Conservation (phyloP, 1,284 basidiomycete species). For the Ustilago vetiveriae region DNA sequence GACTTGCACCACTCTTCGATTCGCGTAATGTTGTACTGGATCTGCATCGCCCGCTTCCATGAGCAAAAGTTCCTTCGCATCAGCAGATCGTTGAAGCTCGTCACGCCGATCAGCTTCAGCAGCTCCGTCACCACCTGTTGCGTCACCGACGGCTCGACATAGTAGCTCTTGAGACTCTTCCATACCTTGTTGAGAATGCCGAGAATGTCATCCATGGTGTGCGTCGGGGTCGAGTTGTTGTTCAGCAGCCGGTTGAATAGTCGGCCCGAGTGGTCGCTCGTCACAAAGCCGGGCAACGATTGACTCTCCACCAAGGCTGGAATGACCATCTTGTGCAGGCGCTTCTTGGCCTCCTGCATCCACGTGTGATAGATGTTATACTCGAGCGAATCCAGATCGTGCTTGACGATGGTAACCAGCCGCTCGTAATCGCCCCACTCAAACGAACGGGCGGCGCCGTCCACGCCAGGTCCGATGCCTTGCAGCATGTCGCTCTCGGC, state of each 20-base stretch:
- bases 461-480: conserved; percentile 90
- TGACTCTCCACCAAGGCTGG: conserved; percentile 97
- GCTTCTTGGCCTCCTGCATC: conserved; percentile 99
- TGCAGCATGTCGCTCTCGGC: conserved; percentile 98
- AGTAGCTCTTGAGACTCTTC: conserved; percentile 98
- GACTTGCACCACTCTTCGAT: conserved; percentile 81
- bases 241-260: conserved; percentile 88
- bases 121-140: conserved; percentile 97
- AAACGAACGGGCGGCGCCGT: conserved; percentile 88
- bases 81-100: conserved; percentile 96
- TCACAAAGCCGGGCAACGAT: conserved; percentile 96
- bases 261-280: conserved; percentile 88
- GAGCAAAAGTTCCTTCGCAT: conserved; percentile 99
- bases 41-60: conserved; percentile 84
- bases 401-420: conserved; percentile 95
- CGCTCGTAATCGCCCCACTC: conserved; percentile 98
- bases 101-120: conserved; percentile 94
- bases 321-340: conserved; percentile 96
- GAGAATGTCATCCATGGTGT: conserved; percentile 97
- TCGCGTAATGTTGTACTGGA: conserved; percentile 70
- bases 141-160: conserved; percentile 96
- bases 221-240: conserved; percentile 84
- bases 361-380: conserved; percentile 99
- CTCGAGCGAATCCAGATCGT: conserved; percentile 96
- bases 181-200: conserved; percentile 97